Percentiles rank a stretch among this genome's conserved stretches.
These are phyloP conservation scores for Leccinum boreale DNA, from an alignment of 768 basidiomycete genomes.

Conservation along the genomic window DNA sequence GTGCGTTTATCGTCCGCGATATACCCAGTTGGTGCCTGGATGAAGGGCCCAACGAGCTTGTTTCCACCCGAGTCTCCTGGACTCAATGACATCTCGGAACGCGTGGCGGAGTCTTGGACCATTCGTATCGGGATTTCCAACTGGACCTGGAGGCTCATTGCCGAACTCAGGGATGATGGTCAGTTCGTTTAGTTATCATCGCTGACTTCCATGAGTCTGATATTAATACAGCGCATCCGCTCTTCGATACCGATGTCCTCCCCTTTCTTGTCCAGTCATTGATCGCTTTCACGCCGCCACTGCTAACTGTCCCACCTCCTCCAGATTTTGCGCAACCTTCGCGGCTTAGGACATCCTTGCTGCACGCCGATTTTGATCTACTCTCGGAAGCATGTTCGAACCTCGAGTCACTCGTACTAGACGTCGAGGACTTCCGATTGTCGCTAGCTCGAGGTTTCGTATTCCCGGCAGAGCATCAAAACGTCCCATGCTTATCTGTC, in stretches of 20 bases:
- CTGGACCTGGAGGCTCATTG: conserved; percentile 79
- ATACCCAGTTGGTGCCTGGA: conserved; percentile 75
- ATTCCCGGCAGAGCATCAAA: conserved; percentile 54
- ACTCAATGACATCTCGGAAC: conserved; percentile 22
- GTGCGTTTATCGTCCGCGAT: conserved; percentile 63
- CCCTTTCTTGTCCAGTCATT: conserved; percentile 61
- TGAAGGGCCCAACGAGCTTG: conserved; percentile 25
- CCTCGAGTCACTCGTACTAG: conserved; percentile 74
- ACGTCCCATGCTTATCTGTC: conserved; percentile 54
- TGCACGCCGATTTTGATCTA: conserved; percentile 66
- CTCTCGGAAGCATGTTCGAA: conserved; percentile 73
- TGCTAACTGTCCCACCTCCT: conserved; percentile 35
- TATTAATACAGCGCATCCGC: conserved; percentile 42
- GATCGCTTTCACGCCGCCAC: conserved; percentile 57
- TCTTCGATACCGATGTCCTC: conserved; percentile 61
- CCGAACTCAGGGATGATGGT: conserved; percentile 73
- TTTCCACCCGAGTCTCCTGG: conserved; percentile 20
- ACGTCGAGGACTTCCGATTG: conserved; percentile 72
- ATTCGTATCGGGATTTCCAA: conserved; percentile 61
- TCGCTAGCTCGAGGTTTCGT: conserved; percentile 65
- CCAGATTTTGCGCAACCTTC: conserved; percentile 39
- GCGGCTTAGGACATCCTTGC: conserved; percentile 42
- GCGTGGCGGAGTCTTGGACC: conserved; percentile 56
- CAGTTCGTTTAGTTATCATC: conserved; percentile 19
- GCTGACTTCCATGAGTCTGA: background rate